A percentile compares a stretch with the other conserved stretches of the same genome.
Conservation (phyloP, 805 yeast genomes). For the Saccharomycopsis selenospora region DNA sequence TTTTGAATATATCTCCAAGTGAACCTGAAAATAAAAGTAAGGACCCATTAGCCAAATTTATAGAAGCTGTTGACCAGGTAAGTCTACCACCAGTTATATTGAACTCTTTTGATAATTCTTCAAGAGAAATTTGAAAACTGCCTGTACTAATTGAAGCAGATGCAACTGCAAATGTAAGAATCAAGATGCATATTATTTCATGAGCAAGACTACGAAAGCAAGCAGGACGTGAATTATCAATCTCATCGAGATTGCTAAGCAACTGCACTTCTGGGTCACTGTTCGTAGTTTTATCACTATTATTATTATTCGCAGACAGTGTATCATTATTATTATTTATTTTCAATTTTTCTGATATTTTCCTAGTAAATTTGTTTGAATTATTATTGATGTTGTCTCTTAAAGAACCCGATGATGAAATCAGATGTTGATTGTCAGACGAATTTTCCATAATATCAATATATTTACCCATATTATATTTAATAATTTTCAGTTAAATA, state of each 20-base stretch:
- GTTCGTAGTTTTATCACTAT: too few species aligned
- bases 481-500: too few species aligned
- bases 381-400: too few species aligned
- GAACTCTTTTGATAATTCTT: slow-evolving; percentile 31
- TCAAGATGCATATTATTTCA: slow-evolving; percentile 30
- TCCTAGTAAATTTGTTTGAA: too few species aligned
- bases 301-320: too few species aligned
- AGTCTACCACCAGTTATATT: slow-evolving; percentile 34
- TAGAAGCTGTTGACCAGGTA: slow-evolving; percentile 38
- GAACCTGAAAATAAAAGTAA: slow-evolving; percentile 39
- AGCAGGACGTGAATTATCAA: slow-evolving; percentile 29
- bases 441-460: too few species aligned
- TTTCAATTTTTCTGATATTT: too few species aligned
- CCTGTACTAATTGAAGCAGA: slow-evolving; percentile 34
- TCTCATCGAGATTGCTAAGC: slow-evolving; percentile 14
- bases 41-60: slow-evolving; percentile 38
- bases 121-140: slow-evolving; percentile 32
- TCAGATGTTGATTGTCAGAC: too few species aligned
- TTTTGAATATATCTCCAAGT: slow-evolving; percentile 42
- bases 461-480: too few species aligned
- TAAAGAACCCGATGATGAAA: too few species aligned
- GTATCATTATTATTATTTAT: too few species aligned
- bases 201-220: slow-evolving; percentile 29
- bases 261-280: too few species aligned
- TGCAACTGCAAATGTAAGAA: slow-evolving; percentile 36